Base-by-base conservation (phyloP, 139 green algal species). In the Tetradesmus obliquus region DNA sequence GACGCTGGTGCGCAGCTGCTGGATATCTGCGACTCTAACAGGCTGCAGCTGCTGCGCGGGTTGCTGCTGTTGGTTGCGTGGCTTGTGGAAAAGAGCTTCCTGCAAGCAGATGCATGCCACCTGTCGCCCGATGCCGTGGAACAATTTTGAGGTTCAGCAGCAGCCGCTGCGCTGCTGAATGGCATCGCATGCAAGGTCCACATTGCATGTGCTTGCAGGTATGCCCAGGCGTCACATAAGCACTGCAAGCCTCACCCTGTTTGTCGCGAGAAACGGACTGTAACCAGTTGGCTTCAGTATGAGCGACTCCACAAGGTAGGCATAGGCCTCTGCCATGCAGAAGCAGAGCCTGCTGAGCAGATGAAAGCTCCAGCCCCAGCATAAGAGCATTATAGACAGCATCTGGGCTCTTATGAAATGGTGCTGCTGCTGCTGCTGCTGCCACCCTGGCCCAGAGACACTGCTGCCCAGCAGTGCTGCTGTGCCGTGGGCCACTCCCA, bases 341-440 rank as follows among this genome's bases (percentile, higher is more conserved):
- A 88, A 88, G 57, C 84, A 88, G 57, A 76, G 57, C 57, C 55
- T 88, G 55, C 57, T 79, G 57, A 88, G 84, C 2, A 88, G 32
- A 51, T 79, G 72, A 13, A 88, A 88, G 55, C 84, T 79, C 84
- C 84, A 88, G 57, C 84, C 84, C 84, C 84, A 88, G 7, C 17
- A 45, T 20, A 88, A 57, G 4, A 88, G 57, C n/a, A 88, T 54
- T 3, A n/a, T 58, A 32, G 57, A 32, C 20, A 88, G 22, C 17
- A 88, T 76, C 84, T 79, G 79, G 20, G 13, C 45, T 54, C 53
- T 19, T 57, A 19, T 6, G 0, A 8, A 51, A 13, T 58, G 45
- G 10, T 55, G 45, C 54, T 87, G 55, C 45, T 60, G 80, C 51
- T 60, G 80, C 51, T 60, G 79, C n/a, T 66, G 57, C 60, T 45